Base-by-base conservation (phyloP, 805 yeast species). In the Yarrowia porcina region DNA sequence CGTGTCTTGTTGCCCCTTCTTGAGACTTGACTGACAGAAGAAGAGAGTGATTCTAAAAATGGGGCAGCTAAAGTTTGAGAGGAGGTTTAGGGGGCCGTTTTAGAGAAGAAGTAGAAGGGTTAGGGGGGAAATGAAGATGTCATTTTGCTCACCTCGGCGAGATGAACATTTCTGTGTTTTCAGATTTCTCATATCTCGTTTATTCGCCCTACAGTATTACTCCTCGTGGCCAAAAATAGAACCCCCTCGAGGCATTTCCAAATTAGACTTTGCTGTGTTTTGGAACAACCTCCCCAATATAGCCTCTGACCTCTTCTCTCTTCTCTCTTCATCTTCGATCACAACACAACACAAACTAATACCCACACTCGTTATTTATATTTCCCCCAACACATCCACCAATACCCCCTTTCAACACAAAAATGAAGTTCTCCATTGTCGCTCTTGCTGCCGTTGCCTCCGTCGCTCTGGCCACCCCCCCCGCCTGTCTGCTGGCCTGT, bases 401-500 rank as follows among this genome's bases (percentile, higher is more conserved):
- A 33, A 35, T 25, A 54, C 32, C 36, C 36, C 21, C n/a, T n/a
- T n/a, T n/a, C 39, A 47, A 50, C 27, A 23, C 28, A 64, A 54
- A n/a, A 61, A 67, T 66, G 69, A 64, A 65, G 56, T 50, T 59
- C 52, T 59, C 73, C 42, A 61, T 72, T 21, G 65, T 79, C 64
- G 78, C 80, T 60, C 74, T 81, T 30, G 70, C 73, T 8, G 73
- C 75, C 65, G 69, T 79, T 64, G 71, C 73, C 36, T 76, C 82
- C 23, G 70, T 79, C 32, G 80, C 81, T 30, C 82, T 84, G 49
- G 86, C 89, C 62, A 80, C 93, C 63, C 94, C 97, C 59, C 97
- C 97, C 65, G 97, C 97, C 38, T 91, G 97, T 80, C 77, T 91
- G 68, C 80, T 91, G 74, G 96, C 96, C 41, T 90, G 97, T 82